A percentile compares a stretch with the other conserved stretches of the same genome.
Evolutionary conservation across 495 filamentous ascomycete species (phyloP).

Genomic region (Tuber calosporum): DNA sequence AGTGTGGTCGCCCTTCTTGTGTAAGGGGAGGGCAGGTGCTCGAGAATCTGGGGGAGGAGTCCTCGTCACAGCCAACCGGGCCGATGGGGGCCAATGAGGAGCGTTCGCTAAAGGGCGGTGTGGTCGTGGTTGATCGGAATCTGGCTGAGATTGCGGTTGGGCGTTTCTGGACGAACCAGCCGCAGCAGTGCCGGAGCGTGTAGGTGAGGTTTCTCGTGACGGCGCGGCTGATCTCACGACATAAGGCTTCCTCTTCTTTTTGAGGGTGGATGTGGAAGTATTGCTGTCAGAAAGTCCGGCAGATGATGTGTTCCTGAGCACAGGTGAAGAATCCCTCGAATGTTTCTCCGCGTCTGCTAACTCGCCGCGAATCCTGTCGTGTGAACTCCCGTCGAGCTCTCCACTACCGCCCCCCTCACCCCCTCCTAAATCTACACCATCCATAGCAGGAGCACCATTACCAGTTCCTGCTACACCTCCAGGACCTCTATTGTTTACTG

Average conservation of each 20-base stretch:
- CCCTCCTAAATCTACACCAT: slow-evolving; percentile 16
- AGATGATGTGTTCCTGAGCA: slow-evolving; percentile 32
- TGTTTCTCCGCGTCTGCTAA: slow-evolving; percentile 28
- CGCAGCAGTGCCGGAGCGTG: slow-evolving; percentile 32
- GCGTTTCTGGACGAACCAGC: slow-evolving; percentile 38
- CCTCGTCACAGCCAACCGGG: slow-evolving; percentile 37
- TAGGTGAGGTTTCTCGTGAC: slow-evolving; percentile 42
- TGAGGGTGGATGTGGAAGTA: slow-evolving; percentile 23
- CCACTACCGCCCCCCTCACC: slow-evolving; percentile 14
- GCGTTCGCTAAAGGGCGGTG: slow-evolving; percentile 34
- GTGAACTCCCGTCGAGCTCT: slow-evolving; percentile 18
- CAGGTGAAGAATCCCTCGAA: slow-evolving; percentile 35
- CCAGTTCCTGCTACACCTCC: slow-evolving; percentile 25
- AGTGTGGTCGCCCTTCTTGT: slow-evolving; percentile 45
- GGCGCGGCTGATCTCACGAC: slow-evolving; percentile 33
- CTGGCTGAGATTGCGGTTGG: slow-evolving; percentile 30
- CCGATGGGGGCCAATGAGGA: slow-evolving; percentile 38
- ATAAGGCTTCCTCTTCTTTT: slow-evolving; percentile 31
- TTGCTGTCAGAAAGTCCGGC: slow-evolving; percentile 30
- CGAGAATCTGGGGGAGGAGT: slow-evolving; percentile 40
- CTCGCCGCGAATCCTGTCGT: slow-evolving; percentile 29
- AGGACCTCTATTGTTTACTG: slow-evolving; percentile 34
- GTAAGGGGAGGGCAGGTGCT: slow-evolving; percentile 37
- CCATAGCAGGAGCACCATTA: slow-evolving; percentile 24
- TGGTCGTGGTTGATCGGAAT: slow-evolving; percentile 39